These are phyloP conservation scores for Apiotrichum gracile DNA, from an alignment of 1,284 basidiomycete genomes.

Conservation along the genomic window DNA sequence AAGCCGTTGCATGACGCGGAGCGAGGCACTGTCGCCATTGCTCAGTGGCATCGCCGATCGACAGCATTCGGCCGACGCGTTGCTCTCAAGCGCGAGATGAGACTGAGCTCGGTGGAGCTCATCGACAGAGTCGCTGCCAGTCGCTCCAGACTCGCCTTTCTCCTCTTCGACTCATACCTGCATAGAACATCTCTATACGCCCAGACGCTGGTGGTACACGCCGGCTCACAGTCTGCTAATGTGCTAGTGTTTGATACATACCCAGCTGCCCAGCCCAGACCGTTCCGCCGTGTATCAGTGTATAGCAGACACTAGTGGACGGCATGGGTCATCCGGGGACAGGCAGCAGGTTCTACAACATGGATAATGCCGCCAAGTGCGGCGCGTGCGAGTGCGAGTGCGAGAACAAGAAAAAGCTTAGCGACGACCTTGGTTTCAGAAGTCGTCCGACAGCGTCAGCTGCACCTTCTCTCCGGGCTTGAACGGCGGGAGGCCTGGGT, in stretches of 20 bases:
- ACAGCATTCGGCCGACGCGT: too few relatives aligned
- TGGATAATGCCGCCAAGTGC: background rate
- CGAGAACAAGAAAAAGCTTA: too few relatives aligned
- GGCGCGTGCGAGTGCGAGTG: background rate
- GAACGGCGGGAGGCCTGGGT: conserved; percentile 82
- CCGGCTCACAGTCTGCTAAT: background rate
- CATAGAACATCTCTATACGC: background rate
- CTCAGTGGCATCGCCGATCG: too few relatives aligned
- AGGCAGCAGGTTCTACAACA: background rate
- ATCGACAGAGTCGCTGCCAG: too few relatives aligned
- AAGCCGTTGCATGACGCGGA: too few relatives aligned
- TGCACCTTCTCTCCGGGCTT: conserved; percentile 97
- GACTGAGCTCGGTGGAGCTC: too few relatives aligned
- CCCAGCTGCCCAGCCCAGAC: background rate
- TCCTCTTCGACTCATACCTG: background rate
- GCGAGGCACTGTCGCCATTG: too few relatives aligned
- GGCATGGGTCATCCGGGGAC: too few relatives aligned
- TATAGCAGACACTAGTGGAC: too few relatives aligned
- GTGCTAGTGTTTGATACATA: background rate
- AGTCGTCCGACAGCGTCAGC: conserved; percentile 71
- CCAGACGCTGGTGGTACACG: background rate
- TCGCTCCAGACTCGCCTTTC: too few relatives aligned
- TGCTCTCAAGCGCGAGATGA: too few relatives aligned
- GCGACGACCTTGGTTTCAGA: conserved; percentile 50
- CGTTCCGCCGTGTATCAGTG: background rate